Base-by-base conservation (phyloP, 208 protist species). In the Trypanosoma caninum region DNA sequence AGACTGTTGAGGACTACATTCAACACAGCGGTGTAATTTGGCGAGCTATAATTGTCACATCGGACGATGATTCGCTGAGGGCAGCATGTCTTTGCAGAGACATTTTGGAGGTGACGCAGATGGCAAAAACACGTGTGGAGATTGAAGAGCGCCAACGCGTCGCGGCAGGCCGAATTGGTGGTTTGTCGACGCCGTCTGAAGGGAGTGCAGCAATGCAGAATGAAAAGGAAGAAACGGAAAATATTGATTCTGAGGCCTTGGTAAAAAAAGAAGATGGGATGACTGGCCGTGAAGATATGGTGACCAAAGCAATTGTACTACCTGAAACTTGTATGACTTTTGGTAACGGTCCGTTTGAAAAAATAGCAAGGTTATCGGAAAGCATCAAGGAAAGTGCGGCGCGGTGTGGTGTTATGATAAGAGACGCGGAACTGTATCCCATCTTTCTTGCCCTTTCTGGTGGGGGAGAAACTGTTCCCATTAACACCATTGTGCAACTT, bases 1-100 rank as follows among this genome's bases (percentile, higher is more conserved):
- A 93, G 52, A 95, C 89, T 8, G 76, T 91, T 28, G 89, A 91
- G 61, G 83, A 86, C 59, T 95, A 81, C 61, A 52, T 95, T n/a
- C 89, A 90, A 53, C 78, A 92, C 74, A 91, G 78, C 52, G 89
- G 89, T 33, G 70, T 88, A 14, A 73, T 95, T 30, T 95, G 89
- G 89, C 65, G 69, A 27, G 85, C 80, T 20, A 87, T 71, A 28
- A 74, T 91, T 62, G 80, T 76, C 22, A 73, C 84, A 10, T 70
- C 53, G 10, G 79, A 84, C 31, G 70, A 60, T 22, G 55, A 80
- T 16, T 33, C 65, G 2, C 22, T 57, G 11, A 45, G 48, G 3
- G 55, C 65, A 7, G 60, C 42, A 13, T 37, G 35, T 2, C 44
- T 84, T 20, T 84, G 78, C 44, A 48, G 60, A n/a, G 73, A 80